Conservation (phyloP, 2,329 filamentous ascomycete species). For the Penicillium sp. region DNA sequence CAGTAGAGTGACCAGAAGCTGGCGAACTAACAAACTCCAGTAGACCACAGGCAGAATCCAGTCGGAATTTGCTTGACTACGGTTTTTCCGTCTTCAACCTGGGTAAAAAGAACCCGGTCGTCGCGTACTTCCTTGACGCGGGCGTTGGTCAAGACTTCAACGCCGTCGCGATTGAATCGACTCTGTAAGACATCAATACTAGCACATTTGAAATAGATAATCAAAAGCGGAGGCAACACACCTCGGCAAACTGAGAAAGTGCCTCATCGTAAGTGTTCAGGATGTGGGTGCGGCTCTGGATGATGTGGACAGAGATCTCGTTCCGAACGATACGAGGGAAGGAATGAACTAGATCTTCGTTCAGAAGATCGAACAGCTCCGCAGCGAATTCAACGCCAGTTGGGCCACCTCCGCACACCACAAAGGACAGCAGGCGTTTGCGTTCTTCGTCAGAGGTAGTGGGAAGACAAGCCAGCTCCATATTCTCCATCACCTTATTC, state of each 20-base stretch:
- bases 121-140: slow-evolving; percentile 83
- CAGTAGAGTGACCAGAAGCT: not conserved
- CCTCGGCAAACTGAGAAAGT: slow-evolving; percentile 85
- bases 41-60: slow-evolving; percentile 97
- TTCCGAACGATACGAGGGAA: slow-evolving; percentile 92
- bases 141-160: slow-evolving; percentile 89
- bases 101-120: slow-evolving; percentile 85
- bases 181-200: slow-evolving; percentile 44
- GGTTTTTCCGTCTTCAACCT: slow-evolving; percentile 71
- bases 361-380: slow-evolving; percentile 91
- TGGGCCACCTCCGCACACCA: slow-evolving; percentile 91
- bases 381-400: slow-evolving; percentile 98
- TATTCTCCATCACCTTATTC: slow-evolving; percentile 82
- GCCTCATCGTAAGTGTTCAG: slow-evolving; percentile 98
- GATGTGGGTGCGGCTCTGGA: slow-evolving; percentile 91
- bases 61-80: slow-evolving; percentile 92
- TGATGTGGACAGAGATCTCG: slow-evolving; percentile 95
- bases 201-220: not conserved
- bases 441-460: slow-evolving; percentile 88
- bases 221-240: slow-evolving; percentile 22
- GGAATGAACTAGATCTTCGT: slow-evolving; percentile 80
- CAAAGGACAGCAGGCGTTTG: slow-evolving; percentile 83
- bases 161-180: slow-evolving; percentile 83
- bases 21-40: slow-evolving; percentile 64
- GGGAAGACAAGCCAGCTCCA: slow-evolving; percentile 88